These are phyloP conservation scores for Cladophialophora psammophila DNA, from an alignment of 2,329 filamentous ascomycete genomes.

Conservation along the genomic window DNA sequence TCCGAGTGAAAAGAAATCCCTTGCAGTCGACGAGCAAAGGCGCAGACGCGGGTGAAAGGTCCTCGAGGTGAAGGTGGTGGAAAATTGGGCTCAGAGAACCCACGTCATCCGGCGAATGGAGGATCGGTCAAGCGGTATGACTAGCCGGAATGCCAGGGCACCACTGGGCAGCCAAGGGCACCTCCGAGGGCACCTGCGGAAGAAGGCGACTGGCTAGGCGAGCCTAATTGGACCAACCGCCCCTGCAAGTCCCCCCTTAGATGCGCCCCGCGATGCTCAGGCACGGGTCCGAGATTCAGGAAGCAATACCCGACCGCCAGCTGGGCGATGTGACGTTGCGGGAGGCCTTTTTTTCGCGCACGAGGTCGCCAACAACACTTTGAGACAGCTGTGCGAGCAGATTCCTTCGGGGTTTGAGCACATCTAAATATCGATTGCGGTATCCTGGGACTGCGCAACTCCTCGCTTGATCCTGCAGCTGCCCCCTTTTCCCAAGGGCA, in stretches of 20 bases:
- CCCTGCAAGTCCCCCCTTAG: not conserved
- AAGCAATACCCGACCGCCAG: not conserved
- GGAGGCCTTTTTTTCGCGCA: not conserved
- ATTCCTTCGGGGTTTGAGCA: not conserved
- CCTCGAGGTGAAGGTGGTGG: not conserved
- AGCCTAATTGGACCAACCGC: constrained; percentile 5
- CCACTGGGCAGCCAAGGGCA: no score
- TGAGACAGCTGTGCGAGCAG: not conserved
- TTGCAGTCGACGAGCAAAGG: not conserved
- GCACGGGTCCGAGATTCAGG: constrained; percentile 5
- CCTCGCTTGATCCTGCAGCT: constrained; percentile 12
- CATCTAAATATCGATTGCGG: constrained; percentile 11
- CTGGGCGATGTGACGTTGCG: not conserved
- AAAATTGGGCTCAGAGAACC: constrained; percentile 1
- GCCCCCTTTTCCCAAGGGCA: not conserved
- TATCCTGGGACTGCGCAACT: not conserved
- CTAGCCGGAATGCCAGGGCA: not conserved
- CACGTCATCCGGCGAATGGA: constrained; percentile 6
- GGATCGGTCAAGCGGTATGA: not conserved
- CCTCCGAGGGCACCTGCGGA: not conserved
- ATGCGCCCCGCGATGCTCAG: constrained; percentile 10
- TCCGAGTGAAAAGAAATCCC: constrained; percentile 6
- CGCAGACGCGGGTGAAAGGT: not conserved
- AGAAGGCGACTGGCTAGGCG: not conserved
- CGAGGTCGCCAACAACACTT: not conserved